Percentiles rank a stretch among this genome's conserved stretches.
phyloP scores from a whole-genome alignment of 192 early-diverging fungal species.

The Coemansia sp. region DNA sequence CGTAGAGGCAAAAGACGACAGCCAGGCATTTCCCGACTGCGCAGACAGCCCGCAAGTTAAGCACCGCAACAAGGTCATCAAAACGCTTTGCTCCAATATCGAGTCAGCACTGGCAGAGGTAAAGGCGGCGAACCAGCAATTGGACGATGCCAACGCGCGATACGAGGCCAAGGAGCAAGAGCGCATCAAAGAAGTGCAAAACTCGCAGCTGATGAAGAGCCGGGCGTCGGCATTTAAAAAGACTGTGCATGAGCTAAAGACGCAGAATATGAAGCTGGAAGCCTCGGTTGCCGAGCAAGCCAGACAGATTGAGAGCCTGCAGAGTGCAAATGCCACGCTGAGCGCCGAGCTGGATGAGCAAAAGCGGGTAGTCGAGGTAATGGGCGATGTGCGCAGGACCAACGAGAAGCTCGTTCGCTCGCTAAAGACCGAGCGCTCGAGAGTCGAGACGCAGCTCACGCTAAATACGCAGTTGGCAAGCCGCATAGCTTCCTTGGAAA shows the following conservation, averaged over 20 bases:
- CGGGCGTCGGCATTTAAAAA: conserved; percentile 13
- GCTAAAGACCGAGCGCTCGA: conserved; percentile 32
- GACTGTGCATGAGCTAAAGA: neutral
- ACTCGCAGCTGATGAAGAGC: neutral
- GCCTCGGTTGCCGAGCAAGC: conserved; percentile 27
- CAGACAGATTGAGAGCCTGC: conserved; percentile 15
- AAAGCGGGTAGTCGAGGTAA: conserved; percentile 22
- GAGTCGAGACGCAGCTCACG: conserved; percentile 8
- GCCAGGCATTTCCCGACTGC: neutral
- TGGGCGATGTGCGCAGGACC: conserved; percentile 39
- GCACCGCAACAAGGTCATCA: conserved; percentile 20
- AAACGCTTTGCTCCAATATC: conserved; percentile 36
- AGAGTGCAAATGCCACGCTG: neutral
- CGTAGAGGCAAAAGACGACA: neutral
- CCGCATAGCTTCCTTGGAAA: conserved; percentile 6
- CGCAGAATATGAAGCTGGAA: conserved; percentile 11
- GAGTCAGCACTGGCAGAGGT: conserved; percentile 21
- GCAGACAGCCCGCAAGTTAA: conserved; percentile 6
- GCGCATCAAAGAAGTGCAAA: neutral
- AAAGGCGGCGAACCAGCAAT: conserved; percentile 5
- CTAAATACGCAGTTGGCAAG: conserved; percentile 19
- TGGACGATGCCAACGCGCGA: neutral
- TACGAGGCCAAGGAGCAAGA: neutral
- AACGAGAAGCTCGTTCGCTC: conserved; percentile 39
- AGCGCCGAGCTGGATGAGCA: conserved; percentile 31